phyloP scores from a whole-genome alignment of 768 basidiomycete species.

The Auriscalpium microsporum region DNA sequence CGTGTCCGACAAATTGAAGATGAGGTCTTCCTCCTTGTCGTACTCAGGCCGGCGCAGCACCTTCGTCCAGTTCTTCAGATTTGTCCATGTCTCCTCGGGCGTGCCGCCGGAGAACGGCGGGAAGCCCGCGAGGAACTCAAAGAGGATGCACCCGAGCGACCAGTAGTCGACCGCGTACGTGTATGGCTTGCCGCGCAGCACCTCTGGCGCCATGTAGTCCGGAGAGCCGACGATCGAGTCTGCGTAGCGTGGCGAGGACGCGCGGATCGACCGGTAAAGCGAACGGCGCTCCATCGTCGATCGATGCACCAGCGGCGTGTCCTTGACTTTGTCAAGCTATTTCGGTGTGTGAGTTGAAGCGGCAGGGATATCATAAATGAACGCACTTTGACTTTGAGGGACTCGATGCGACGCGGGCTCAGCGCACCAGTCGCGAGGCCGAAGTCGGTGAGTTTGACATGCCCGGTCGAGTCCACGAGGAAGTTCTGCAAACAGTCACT shows the following conservation, averaged over 20 bases:
- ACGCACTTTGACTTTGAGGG: conserved; percentile 80
- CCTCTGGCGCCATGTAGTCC: conserved; percentile 97
- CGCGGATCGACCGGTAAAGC: conserved; percentile 86
- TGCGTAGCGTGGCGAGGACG: conserved; percentile 87
- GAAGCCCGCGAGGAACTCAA: conserved; percentile 95
- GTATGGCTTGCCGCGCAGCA: conserved; percentile 90
- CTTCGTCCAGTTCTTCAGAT: conserved; percentile 95
- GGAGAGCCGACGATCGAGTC: conserved; percentile 97
- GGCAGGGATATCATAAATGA: background rate
- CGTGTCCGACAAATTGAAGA: conserved; percentile 89
- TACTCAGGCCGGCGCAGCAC: conserved; percentile 91
- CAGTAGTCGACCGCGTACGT: conserved; percentile 96
- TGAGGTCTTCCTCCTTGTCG: conserved; percentile 89
- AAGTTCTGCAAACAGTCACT: conserved; percentile 60
- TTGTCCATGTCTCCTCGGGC: conserved; percentile 98
- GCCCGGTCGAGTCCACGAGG: conserved; percentile 88
- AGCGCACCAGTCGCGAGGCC: conserved; percentile 94
- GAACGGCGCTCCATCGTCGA: conserved; percentile 93
- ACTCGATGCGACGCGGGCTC: conserved; percentile 91
- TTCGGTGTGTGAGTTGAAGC: background rate
- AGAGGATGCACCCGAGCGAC: conserved; percentile 96
- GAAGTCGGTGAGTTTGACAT: conserved; percentile 97
- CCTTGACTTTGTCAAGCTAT: conserved; percentile 94
- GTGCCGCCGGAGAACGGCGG: conserved; percentile 96
- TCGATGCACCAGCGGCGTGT: conserved; percentile 80